phyloP scores from a whole-genome alignment of 2,329 filamentous ascomycete species.

The Fonsecaea nubica region DNA sequence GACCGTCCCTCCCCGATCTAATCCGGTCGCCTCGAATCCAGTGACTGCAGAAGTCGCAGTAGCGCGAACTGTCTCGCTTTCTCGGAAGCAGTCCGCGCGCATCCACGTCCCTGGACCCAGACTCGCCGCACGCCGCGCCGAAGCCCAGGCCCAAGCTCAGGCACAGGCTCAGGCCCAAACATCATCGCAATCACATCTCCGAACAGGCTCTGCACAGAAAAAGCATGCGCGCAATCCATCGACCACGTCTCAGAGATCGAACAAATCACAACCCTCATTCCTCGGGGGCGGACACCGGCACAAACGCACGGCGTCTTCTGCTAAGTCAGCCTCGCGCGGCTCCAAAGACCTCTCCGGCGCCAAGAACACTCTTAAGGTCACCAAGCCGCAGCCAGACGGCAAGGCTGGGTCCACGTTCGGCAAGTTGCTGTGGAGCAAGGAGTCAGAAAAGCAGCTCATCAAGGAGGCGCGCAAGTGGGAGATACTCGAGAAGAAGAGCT shows the following conservation, averaged over 20 bases:
- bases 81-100: constrained; percentile 36
- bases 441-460: constrained; percentile 32
- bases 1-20: constrained; percentile 27
- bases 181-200: constrained; percentile 1
- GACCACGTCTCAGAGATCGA: constrained; percentile 13
- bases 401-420: constrained; percentile 7
- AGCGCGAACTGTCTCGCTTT: constrained; percentile 38
- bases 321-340: constrained; percentile 20
- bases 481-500: constrained; percentile 36
- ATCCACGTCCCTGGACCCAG: constrained; percentile 31
- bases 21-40: constrained; percentile 25
- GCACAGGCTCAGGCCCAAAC: background rate
- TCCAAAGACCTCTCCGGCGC: constrained; percentile 23
- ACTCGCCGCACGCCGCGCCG: constrained; percentile 28
- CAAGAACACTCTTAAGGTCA: constrained; percentile 24
- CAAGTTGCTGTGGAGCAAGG: constrained; percentile 24
- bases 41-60: constrained; percentile 35
- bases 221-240: constrained; percentile 11
- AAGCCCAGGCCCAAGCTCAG: constrained; percentile 15
- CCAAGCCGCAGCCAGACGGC: constrained; percentile 22
- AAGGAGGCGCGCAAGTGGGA: constrained; percentile 34
- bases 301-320: constrained; percentile 25
- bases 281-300: constrained; percentile 28
- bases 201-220: background rate
- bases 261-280: constrained; percentile 17